Base-by-base conservation (phyloP, 2,329 filamentous ascomycete genomes). In the Didymella arachidicola region DNA sequence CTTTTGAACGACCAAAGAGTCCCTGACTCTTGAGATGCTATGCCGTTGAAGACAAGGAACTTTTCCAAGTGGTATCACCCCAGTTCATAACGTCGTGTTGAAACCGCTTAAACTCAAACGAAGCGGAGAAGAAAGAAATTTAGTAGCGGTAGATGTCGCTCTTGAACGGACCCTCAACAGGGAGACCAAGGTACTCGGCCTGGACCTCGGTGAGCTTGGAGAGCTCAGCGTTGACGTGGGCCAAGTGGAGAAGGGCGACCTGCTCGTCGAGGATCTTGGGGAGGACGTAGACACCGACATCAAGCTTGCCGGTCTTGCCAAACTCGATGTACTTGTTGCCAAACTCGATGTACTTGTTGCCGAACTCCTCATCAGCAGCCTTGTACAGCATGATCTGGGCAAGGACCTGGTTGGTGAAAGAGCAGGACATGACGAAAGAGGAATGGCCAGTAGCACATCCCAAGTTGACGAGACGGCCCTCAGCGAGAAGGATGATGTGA, bases 371-470 rank as follows among this genome's bases (percentile, higher is more conserved):
- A 79, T 98, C 93, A 74, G 89, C 86, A 75, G 88, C 89, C 90
- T 98, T 98, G 91, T 83, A 99, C 77, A 99, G 85, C 85, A 96
- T 90, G 84, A 99, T 98, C 86, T 99, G 95, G 71, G 95, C 95
- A 80, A 99, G 92, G 75, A 98, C 95, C 87, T 99, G 95, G 90
- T 99, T 99, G 87, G 93, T 96, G 90, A 99, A 99, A 67, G 94
- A 98, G 90, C 95, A 99, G 74, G 93, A 97, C 95, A 99, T 98
- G 86, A 99, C 95, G 82, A 99, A 99, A 52, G 94, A 98, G 71
- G 93, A 97, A 90, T 99, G 95, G 72, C 95, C 95, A 67, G 95
- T 99, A 79, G 95, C 95, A 83, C 95, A 99, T 82, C 95, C 95
- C 73, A 99, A 87, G 90, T 99, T 99, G 84, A 99, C 95, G 68